These are phyloP conservation scores for Penicillium sp. DNA, from an alignment of 2,329 filamentous ascomycete species.

Conservation along the genomic window DNA sequence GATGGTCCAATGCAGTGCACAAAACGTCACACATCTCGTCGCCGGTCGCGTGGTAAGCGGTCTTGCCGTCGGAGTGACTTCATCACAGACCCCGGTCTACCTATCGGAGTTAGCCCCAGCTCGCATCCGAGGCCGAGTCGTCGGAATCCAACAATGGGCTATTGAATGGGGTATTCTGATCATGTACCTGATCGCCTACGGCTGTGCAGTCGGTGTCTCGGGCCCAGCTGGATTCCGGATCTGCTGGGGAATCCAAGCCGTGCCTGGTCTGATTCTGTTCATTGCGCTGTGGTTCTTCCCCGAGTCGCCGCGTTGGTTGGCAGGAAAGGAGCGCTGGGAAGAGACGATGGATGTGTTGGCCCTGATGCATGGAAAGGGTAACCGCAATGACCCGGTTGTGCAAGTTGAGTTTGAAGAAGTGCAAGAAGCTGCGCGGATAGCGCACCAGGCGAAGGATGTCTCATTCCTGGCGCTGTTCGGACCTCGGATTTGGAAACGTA, in stretches of 20 bases:
- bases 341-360: conserved; percentile 51
- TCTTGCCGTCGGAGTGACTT: conserved; percentile 40
- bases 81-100: conserved; percentile 44
- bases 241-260: conserved; percentile 60
- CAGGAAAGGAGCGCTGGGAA: conserved; percentile 56
- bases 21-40: conserved; percentile 24
- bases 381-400: conserved; percentile 52
- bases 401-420: conserved; percentile 49
- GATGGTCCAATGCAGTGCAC: conserved; percentile 27
- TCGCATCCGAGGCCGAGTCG: conserved; percentile 41
- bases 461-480: conserved; percentile 44
- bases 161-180: conserved; percentile 45
- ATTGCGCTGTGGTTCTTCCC: conserved; percentile 55
- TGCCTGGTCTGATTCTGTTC: conserved; percentile 56
- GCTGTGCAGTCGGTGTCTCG: conserved; percentile 31
- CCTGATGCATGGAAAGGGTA: conserved; percentile 54
- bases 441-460: conserved; percentile 32
- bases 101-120: conserved; percentile 43
- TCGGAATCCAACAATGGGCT: conserved; percentile 45
- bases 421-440: conserved; percentile 31
- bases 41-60: conserved; percentile 28
- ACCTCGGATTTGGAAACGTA: conserved; percentile 49
- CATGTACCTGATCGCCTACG: conserved; percentile 44
- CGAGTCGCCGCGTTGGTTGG: conserved; percentile 59
- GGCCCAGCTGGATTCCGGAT: conserved; percentile 52